Percentiles rank a stretch among this genome's conserved stretches.
Evolutionary conservation across 1,284 basidiomycete species (phyloP).

Genomic region (Leucocoprinus gongylophorus): DNA sequence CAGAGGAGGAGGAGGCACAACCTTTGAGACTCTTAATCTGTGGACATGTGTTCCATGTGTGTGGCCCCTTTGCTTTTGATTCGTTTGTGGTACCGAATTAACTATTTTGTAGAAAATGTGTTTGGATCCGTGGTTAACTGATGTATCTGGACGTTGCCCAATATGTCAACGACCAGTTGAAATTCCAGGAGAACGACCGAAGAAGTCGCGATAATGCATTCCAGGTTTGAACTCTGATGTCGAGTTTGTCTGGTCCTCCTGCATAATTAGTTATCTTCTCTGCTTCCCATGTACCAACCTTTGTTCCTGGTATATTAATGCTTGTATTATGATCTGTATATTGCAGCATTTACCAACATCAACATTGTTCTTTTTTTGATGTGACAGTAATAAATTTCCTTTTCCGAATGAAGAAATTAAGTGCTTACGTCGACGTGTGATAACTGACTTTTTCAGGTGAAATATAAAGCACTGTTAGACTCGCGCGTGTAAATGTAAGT

Average conservation of each 20-base stretch:
- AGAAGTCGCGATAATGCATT: slow-evolving; percentile 14
- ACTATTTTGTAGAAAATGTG: slow-evolving; percentile 55
- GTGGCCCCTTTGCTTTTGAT: slow-evolving; percentile 23
- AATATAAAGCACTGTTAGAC: too few relatives aligned
- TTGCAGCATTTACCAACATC: not conserved
- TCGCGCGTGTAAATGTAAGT: too few relatives aligned
- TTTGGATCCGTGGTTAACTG: slow-evolving; percentile 70
- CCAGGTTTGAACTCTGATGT: not conserved
- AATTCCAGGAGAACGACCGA: slow-evolving; percentile 30
- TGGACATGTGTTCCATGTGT: slow-evolving; percentile 78
- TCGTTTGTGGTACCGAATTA: slow-evolving; percentile 1
- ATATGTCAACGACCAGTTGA: slow-evolving; percentile 63
- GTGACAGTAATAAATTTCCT: not conserved
- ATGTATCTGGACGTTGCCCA: slow-evolving; percentile 74
- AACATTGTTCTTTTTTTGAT: not conserved
- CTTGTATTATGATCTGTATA: not conserved
- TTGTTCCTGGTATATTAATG: not conserved
- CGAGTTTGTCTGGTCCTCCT: not conserved
- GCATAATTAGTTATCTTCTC: not conserved
- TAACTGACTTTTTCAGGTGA: too few relatives aligned
- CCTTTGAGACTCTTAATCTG: slow-evolving; percentile 66
- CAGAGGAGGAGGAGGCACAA: slow-evolving; percentile 65
- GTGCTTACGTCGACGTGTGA: too few relatives aligned
- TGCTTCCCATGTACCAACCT: not conserved
- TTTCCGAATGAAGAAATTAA: not conserved